phyloP scores from a whole-genome alignment of 495 filamentous ascomycete species.

The Sordaria brevicollis region DNA sequence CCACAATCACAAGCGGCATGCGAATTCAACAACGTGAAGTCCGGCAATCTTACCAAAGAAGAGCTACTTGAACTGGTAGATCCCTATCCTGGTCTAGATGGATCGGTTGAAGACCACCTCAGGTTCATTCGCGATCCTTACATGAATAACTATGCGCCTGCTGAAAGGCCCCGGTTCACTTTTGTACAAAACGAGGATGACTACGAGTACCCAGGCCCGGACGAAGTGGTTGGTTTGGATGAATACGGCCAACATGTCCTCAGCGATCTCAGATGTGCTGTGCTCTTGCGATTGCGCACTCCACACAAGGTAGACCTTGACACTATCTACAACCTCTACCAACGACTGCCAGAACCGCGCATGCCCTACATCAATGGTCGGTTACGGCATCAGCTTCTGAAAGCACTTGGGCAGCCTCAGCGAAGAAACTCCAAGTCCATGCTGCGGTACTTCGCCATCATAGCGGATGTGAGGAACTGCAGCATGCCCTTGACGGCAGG shows the following conservation, averaged over 20 bases:
- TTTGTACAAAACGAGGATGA: slow-evolving; percentile 37
- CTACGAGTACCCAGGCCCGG: slow-evolving; percentile 30
- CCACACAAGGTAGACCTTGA: slow-evolving; percentile 26
- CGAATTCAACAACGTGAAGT: neutral
- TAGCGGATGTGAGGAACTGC: slow-evolving; percentile 68
- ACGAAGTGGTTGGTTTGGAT: slow-evolving; percentile 17
- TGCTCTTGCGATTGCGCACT: slow-evolving; percentile 20
- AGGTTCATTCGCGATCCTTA: slow-evolving; percentile 35
- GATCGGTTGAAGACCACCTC: slow-evolving; percentile 36
- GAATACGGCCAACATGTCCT: slow-evolving; percentile 14
- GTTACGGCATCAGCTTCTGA: slow-evolving; percentile 54
- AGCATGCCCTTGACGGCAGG: slow-evolving; percentile 49
- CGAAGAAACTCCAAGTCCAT: slow-evolving; percentile 47
- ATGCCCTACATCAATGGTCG: slow-evolving; percentile 50
- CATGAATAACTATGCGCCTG: slow-evolving; percentile 33
- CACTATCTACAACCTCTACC: slow-evolving; percentile 31
- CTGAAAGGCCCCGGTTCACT: slow-evolving; percentile 30
- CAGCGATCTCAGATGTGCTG: slow-evolving; percentile 21
- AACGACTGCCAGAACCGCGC: slow-evolving; percentile 45
- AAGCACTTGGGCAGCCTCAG: slow-evolving; percentile 53
- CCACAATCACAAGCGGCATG: neutral
- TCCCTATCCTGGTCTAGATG: slow-evolving; percentile 29
- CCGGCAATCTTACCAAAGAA: slow-evolving; percentile 15
- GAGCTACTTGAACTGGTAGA: slow-evolving; percentile 41
- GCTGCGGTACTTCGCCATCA: slow-evolving; percentile 70